Conservation (phyloP, 2,329 filamentous ascomycete species). For the Hypoxylon sp. region DNA sequence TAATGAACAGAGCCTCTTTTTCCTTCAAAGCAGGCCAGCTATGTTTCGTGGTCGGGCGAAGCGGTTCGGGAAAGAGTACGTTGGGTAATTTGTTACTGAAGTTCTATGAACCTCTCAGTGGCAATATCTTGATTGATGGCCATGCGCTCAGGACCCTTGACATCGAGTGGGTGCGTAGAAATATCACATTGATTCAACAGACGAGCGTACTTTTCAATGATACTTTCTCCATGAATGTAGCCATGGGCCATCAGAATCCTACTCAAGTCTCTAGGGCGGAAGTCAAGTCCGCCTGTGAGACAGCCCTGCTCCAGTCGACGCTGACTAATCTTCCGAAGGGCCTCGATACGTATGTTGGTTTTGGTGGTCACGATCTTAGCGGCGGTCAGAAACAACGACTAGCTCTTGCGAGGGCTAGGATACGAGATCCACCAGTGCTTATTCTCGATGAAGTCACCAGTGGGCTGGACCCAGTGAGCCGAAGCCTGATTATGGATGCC, state of each 20-base stretch:
- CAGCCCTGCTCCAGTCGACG: constrained; percentile 77
- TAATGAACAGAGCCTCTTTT: constrained; percentile 73
- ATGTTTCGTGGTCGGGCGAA: constrained; percentile 86
- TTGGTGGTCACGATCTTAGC: constrained; percentile 78
- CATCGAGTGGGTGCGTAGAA: constrained; percentile 78
- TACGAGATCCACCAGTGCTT: constrained; percentile 83
- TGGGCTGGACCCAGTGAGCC: constrained; percentile 81
- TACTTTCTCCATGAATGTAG: constrained; percentile 81
- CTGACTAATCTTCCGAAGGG: constrained; percentile 76
- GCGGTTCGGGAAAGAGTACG: constrained; percentile 94
- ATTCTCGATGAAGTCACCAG: constrained; percentile 92
- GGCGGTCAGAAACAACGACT: constrained; percentile 89
- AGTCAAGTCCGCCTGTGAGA: constrained; percentile 72
- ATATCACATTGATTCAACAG: constrained; percentile 87
- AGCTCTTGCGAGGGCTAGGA: constrained; percentile 80
- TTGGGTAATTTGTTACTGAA: constrained; percentile 82
- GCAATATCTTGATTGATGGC: constrained; percentile 78
- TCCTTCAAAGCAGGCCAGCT: constrained; percentile 79
- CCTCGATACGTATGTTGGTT: constrained; percentile 77
- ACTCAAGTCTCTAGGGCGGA: constrained; percentile 64
- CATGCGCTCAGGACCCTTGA: constrained; percentile 72
- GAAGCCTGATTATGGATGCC: constrained; percentile 76
- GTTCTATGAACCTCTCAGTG: constrained; percentile 77
- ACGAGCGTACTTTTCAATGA: constrained; percentile 85
- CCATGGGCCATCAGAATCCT: constrained; percentile 72